Conservation (phyloP, 257 asterid species). For the Leptodermis oblonga region DNA sequence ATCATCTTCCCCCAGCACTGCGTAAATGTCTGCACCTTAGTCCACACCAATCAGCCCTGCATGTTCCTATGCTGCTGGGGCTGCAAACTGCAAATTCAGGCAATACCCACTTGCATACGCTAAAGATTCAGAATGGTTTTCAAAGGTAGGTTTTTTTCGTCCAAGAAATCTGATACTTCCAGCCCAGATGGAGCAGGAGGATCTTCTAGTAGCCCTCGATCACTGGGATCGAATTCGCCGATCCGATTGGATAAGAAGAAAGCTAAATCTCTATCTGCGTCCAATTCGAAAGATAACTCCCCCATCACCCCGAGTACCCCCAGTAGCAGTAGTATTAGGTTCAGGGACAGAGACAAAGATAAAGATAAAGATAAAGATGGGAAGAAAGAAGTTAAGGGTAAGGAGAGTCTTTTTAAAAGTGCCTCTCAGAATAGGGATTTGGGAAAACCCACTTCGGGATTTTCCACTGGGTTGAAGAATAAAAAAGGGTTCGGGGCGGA, state of each 20-base stretch:
- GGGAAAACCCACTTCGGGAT: slow-evolving; percentile 35
- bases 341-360: slow-evolving; percentile 22
- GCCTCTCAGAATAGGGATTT: slow-evolving; percentile 15
- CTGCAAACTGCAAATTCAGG: neutral
- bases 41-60: slow-evolving; percentile 25
- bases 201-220: slow-evolving; percentile 82
- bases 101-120: slow-evolving; percentile 9
- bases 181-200: slow-evolving; percentile 97
- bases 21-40: slow-evolving; percentile 18
- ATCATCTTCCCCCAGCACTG: neutral
- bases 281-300: slow-evolving; percentile 54
- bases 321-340: slow-evolving; percentile 12
- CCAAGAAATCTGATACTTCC: slow-evolving; percentile 77
- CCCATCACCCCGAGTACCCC: slow-evolving; percentile 39
- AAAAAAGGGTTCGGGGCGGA: slow-evolving; percentile 30
- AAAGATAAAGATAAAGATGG: slow-evolving; percentile 33
- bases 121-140: slow-evolving; percentile 57
- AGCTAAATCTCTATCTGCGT: slow-evolving; percentile 37
- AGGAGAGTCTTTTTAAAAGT: slow-evolving; percentile 28
- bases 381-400: slow-evolving; percentile 48
- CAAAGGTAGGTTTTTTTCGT: slow-evolving; percentile 83
- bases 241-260: slow-evolving; percentile 86
- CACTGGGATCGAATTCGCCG: slow-evolving; percentile 85
- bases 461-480: slow-evolving; percentile 22
- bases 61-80: slow-evolving; percentile 22